These are phyloP conservation scores for Suillus subalutaceus DNA, from an alignment of 768 basidiomycete species.

Conservation along the genomic window DNA sequence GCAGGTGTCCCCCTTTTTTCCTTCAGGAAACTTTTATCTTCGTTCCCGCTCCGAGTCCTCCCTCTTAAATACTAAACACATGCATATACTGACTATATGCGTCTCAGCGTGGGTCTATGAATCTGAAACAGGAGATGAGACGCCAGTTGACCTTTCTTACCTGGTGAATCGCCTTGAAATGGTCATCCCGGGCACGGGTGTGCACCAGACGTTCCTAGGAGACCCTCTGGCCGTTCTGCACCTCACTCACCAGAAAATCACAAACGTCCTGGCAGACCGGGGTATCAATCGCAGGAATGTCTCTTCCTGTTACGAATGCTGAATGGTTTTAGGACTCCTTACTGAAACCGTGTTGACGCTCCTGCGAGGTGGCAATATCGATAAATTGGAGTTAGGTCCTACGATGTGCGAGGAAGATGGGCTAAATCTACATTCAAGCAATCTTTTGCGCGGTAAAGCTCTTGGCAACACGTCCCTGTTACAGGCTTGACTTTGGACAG, in stretches of 20 bases:
- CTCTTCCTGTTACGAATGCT: slow-evolving; percentile 31
- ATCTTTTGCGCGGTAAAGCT: slow-evolving; percentile 45
- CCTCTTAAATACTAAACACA: neutral
- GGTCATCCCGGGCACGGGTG: slow-evolving; percentile 24
- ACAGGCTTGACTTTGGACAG: slow-evolving; percentile 32
- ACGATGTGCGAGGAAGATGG: slow-evolving; percentile 52
- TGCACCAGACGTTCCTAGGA: slow-evolving; percentile 8
- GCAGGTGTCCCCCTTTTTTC: neutral
- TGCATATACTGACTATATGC: slow-evolving; percentile 16
- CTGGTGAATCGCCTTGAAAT: slow-evolving; percentile 45
- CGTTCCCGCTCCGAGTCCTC: neutral
- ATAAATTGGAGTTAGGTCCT: slow-evolving; percentile 45
- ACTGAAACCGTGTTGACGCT: slow-evolving; percentile 46
- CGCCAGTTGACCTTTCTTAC: slow-evolving; percentile 38
- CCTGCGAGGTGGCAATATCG: slow-evolving; percentile 50
- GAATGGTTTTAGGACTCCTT: slow-evolving; percentile 44
- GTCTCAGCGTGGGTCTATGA: slow-evolving; percentile 45
- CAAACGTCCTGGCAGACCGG: slow-evolving; percentile 30
- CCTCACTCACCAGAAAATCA: slow-evolving; percentile 43
- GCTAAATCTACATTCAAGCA: slow-evolving; percentile 48
- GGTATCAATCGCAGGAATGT: slow-evolving; percentile 33
- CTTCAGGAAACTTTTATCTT: neutral
- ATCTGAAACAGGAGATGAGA: slow-evolving; percentile 43
- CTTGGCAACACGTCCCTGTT: slow-evolving; percentile 7
- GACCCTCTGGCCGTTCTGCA: slow-evolving; percentile 7